Base-by-base conservation (phyloP, 1,284 basidiomycete species). In the Ceratobasidium sp. region DNA sequence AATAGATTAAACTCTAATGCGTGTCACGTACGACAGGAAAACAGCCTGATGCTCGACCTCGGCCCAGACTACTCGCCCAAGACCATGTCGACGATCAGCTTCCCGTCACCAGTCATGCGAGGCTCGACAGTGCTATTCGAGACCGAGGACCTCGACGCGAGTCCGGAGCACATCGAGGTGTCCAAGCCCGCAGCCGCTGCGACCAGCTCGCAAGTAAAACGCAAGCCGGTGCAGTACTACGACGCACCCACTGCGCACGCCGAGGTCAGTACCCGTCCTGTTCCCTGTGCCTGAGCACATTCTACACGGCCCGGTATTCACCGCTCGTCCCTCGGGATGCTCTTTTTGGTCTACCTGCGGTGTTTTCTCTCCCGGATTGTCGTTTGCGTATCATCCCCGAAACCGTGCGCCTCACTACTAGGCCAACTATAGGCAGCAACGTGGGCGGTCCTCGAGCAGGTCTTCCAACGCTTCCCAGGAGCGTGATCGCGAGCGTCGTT, bases 401-500 rank as follows among this genome's bases (percentile, higher is more conserved):
- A 31, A 56, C 8, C 53, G 53, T 56, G 19, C 53, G 53, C 66
- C 56, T 71, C 66, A 71, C 53, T 11, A 56, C 66, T 71, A 71
- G 66, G 66, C 53, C 39, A 46, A 43, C 54, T 71, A 29, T 27
- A 71, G 66, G 66, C 66, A 71, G 66, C 66, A 71, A 34, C 66
- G 66, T 71, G 66, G 66, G 39, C 27, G 66, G 66, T 71, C 54
- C 66, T 71, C 54, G 66, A 71, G 66, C 66, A 71, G 54, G 66
- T 71, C 66, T 11, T 71, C 66, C 53, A 71, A 13, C 46, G 66
- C 22, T 53, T 71, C 66, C 66, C 66, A 68, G 24, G 48, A 59
- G 39, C 66, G 41, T 59, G 66, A 71, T 11, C 65, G 34, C 19
- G 51, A 61, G 31, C 31, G 59, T 13, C 34, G 59, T 7, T 31